Evolutionary conservation across 2,329 filamentous ascomycete species (phyloP), one percentile per base, ranked within the genome.

Genomic region (Trichophyton rubrum): DNA sequence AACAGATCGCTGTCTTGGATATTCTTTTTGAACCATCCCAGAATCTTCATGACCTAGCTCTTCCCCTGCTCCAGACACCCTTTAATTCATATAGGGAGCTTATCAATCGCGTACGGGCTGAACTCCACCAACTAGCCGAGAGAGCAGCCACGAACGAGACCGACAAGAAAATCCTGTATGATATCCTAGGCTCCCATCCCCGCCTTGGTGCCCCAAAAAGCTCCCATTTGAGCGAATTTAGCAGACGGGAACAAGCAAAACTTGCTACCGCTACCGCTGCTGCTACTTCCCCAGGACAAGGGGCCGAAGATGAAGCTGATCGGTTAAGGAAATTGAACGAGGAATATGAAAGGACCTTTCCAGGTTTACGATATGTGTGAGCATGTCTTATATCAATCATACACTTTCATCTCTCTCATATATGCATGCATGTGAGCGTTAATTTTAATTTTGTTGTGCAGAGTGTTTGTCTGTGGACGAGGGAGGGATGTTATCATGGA

Each of bases 391-490:
- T 30, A 68, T 57, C 69, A 61, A 9, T 51, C 8, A 30, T 5
- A 15, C 24, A n/a, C 20, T 51, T 24, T 56, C 30, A 24, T 49
- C 24, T 13, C 30, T 13, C 33, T 17, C 43, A 38, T 17, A 53
- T n/a, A 27, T 38, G 33, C 33, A 38, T 38, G 33, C 9, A 38
- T 9, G n/a, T 15, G 6, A 56, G 40, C 33, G n/a, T 58, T 58
- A 24, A 58, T 30, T 45, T 20, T 58, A 15, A 17, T 15, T 41
- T 45, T 58, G 7, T 30, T 41, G 35, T 38, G 33, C 64, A 84
- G 82, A 49, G 88, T 92, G 17, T 96, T 96, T 71, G 92, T 96
- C 60, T 91, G 95, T 71, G 90, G 89, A 0, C 81, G 91, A 55
- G 80, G 82, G 45, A 79, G 90, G 61, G 79, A 82, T 1, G 82